A percentile compares a stretch with the other conserved stretches of the same genome.
Evolutionary conservation across 2,329 filamentous ascomycete species (phyloP).

Genomic region (Chaetomium globosum): DNA sequence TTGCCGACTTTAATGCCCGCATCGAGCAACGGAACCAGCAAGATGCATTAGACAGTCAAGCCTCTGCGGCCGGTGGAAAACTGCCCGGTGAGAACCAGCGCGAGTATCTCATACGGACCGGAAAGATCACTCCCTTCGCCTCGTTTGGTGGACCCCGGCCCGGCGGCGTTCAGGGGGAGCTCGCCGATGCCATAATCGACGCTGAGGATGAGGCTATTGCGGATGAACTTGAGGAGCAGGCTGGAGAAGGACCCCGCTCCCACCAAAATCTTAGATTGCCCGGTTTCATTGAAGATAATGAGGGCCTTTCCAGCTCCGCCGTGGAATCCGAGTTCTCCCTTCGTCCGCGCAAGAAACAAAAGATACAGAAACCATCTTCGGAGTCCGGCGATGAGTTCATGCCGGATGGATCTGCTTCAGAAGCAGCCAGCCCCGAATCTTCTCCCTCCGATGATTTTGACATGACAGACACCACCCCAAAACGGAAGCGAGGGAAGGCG

Average conservation of each 20-base stretch:
- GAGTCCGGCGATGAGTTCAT: slow-evolving; percentile 53
- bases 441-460: slow-evolving; percentile 45
- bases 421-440: slow-evolving; percentile 40
- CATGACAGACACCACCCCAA: slow-evolving; percentile 45
- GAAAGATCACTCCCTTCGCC: slow-evolving; percentile 96
- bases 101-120: slow-evolving; percentile 90
- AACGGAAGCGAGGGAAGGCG: slow-evolving; percentile 46
- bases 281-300: slow-evolving; percentile 64
- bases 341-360: slow-evolving; percentile 61
- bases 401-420: slow-evolving; percentile 34
- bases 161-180: slow-evolving; percentile 64
- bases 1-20: slow-evolving; percentile 76
- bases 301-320: slow-evolving; percentile 40
- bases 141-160: slow-evolving; percentile 68
- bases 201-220: slow-evolving; percentile 73
- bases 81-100: slow-evolving; percentile 80
- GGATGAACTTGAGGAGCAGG: slow-evolving; percentile 51
- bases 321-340: slow-evolving; percentile 60
- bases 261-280: slow-evolving; percentile 75
- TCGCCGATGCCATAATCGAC: slow-evolving; percentile 78
- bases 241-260: slow-evolving; percentile 57
- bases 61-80: slow-evolving; percentile 39
- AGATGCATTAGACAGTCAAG: slow-evolving; percentile 46
- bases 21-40: slow-evolving; percentile 73
- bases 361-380: slow-evolving; percentile 41